A percentile compares a stretch with the other conserved stretches of the same genome.
phyloP scores from a whole-genome alignment of 768 basidiomycete genomes.

The Crepidotus variabilis region DNA sequence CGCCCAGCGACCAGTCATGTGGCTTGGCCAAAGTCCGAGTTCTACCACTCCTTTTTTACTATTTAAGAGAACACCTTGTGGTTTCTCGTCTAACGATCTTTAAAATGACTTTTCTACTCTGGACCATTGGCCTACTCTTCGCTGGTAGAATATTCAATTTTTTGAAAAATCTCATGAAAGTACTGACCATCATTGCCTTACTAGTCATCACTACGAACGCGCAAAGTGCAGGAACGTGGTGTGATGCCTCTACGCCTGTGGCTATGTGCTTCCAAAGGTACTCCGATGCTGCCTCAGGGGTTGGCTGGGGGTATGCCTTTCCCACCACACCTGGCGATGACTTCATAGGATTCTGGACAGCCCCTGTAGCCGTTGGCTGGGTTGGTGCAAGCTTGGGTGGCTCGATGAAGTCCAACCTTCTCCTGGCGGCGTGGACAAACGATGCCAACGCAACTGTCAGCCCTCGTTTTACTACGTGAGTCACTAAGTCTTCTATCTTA shows the following conservation, averaged over 20 bases:
- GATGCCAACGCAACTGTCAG: conserved; percentile 3
- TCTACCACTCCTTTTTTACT: no score
- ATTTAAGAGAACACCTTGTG: no score
- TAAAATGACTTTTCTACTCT: no score
- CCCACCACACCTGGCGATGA: conserved; percentile 6
- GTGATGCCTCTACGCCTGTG: not conserved
- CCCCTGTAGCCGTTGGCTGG: conserved; percentile 6
- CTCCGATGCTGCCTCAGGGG: not conserved
- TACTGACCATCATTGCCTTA: not conserved
- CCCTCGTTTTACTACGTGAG: not conserved
- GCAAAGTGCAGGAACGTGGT: not conserved
- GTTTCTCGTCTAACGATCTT: no score
- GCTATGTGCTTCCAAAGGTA: not conserved
- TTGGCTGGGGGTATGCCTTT: conserved; percentile 2
- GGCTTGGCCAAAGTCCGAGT: no score
- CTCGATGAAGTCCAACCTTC: conserved; percentile 8
- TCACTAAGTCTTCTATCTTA: not conserved
- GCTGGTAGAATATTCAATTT: no score
- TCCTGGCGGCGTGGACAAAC: conserved; percentile 6
- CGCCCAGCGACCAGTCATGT: no score
- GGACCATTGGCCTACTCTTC: no score
- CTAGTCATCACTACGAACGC: not conserved
- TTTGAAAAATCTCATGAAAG: no score
- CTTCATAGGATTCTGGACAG: conserved; percentile 11
- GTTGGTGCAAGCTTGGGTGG: conserved; percentile 9